Evolutionary conservation across 1,284 basidiomycete species (phyloP).

Genomic region (Tetrapyrgos nigripes): DNA sequence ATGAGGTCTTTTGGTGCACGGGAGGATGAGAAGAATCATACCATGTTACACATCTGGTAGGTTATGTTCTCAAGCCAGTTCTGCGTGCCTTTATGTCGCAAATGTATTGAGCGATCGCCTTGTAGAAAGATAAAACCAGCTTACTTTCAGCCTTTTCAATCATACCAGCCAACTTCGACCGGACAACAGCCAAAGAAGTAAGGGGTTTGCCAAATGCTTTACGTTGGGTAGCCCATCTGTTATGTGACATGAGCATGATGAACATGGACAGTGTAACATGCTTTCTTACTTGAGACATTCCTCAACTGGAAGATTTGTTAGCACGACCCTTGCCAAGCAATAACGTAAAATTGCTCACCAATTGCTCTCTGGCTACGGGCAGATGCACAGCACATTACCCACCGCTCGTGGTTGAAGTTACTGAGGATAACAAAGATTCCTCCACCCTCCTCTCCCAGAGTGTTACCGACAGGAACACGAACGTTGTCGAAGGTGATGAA

Average conservation of each 20-base stretch:
- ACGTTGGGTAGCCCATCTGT: conserved; percentile 77
- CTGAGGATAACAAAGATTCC: conserved; percentile 83
- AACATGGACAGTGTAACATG: background rate
- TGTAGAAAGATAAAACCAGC: background rate
- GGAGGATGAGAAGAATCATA: conserved; percentile 24
- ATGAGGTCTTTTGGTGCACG: background rate
- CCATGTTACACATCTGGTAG: conserved; percentile 93
- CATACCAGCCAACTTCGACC: conserved; percentile 86
- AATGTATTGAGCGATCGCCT: background rate
- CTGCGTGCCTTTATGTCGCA: conserved; percentile 51
- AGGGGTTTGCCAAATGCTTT: conserved; percentile 90
- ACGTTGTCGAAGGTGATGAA: conserved; percentile 91
- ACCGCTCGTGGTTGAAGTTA: conserved; percentile 80
- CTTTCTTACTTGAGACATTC: conserved; percentile 68
- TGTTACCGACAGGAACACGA: conserved; percentile 85
- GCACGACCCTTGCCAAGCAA: conserved; percentile 24
- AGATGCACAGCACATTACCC: conserved; percentile 76
- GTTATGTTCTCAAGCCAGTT: conserved; percentile 92
- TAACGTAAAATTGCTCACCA: conserved; percentile 34
- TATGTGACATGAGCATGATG: conserved; percentile 5
- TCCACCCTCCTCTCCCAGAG: conserved; percentile 83
- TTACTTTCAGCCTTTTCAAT: conserved; percentile 78
- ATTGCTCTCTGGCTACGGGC: conserved; percentile 56
- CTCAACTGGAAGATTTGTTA: conserved; percentile 50
- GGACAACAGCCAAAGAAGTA: conserved; percentile 83